These are phyloP conservation scores for Gilbertella persicaria DNA, from an alignment of 371 early-diverging fungal genomes.

Conservation along the genomic window DNA sequence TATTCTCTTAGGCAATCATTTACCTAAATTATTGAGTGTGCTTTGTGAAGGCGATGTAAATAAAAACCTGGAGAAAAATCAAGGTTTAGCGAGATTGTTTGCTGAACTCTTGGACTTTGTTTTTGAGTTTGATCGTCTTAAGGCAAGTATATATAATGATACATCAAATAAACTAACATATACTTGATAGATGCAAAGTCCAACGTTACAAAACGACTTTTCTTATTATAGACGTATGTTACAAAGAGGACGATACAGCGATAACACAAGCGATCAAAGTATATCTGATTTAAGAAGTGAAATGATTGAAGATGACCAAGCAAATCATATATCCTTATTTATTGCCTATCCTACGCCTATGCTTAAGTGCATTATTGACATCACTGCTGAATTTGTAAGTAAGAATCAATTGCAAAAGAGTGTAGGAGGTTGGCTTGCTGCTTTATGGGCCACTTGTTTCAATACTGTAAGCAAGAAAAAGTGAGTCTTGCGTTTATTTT, in stretches of 20 bases:
- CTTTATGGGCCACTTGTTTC: conserved; percentile 70
- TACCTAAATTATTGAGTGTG: conserved; percentile 34
- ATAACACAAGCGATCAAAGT: conserved; percentile 4
- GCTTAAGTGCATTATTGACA: conserved; percentile 82
- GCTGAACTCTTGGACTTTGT: conserved; percentile 85
- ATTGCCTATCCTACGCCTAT: conserved; percentile 94
- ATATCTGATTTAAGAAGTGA: conserved; percentile 58
- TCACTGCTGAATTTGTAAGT: conserved; percentile 58
- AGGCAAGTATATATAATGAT: too few relatives aligned
- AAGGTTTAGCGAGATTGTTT: conserved; percentile 75
- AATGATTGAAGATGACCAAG: conserved; percentile 83
- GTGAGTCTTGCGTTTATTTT: conserved; percentile 12
- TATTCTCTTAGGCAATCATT: conserved; percentile 9
- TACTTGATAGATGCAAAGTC: conserved; percentile 76
- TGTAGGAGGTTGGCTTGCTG: conserved; percentile 66
- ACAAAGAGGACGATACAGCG: conserved; percentile 60
- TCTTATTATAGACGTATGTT: conserved; percentile 93
- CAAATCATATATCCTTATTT: conserved; percentile 92
- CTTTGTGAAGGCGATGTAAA: conserved; percentile 74
- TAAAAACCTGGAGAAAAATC: conserved; percentile 70
- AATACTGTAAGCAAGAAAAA: conserved; percentile 65
- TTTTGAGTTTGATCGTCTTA: conserved; percentile 75
- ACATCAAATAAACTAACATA: not conserved
- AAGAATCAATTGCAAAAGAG: conserved; percentile 52
- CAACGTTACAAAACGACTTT: conserved; percentile 94